Percentiles rank a stretch among this genome's conserved stretches.
Evolutionary conservation across 2,329 filamentous ascomycete genomes (phyloP).

Genomic region (Curvularia lunata): DNA sequence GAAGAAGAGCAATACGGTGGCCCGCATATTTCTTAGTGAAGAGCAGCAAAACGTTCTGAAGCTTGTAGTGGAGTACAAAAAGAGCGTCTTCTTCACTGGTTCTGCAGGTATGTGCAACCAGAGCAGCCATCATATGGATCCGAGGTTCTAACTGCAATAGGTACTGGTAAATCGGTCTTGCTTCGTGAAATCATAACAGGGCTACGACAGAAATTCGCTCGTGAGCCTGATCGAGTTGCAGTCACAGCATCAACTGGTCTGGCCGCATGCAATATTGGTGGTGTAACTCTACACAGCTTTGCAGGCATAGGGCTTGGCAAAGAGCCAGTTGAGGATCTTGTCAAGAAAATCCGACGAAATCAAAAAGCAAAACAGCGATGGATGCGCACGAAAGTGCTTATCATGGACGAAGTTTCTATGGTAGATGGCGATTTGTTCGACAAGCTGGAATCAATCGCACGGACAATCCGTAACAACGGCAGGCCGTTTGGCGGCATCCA

Average conservation of each 20-base stretch:
- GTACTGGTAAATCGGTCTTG: conserved; percentile 94
- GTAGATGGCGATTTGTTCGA: conserved; percentile 97
- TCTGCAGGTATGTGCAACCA: conserved; percentile 68
- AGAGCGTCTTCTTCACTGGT: conserved; percentile 97
- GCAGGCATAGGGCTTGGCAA: conserved; percentile 94
- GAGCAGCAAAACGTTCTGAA: conserved; percentile 87
- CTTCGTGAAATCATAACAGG: conserved; percentile 89
- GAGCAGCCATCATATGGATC: background rate
- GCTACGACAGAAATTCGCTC: conserved; percentile 75
- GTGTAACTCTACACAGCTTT: conserved; percentile 95
- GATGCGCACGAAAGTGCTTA: conserved; percentile 83
- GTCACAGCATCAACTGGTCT: conserved; percentile 96
- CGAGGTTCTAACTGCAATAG: conserved; percentile 33
- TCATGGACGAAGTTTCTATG: conserved; percentile 98
- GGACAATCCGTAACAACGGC: conserved; percentile 85
- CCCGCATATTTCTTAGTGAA: conserved; percentile 74
- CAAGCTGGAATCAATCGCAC: conserved; percentile 88
- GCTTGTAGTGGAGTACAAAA: conserved; percentile 77
- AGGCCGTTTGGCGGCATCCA: conserved; percentile 96
- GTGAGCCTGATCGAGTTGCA: conserved; percentile 83
- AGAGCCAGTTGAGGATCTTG: conserved; percentile 76
- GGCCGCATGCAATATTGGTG: conserved; percentile 95
- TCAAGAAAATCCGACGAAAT: conserved; percentile 91
- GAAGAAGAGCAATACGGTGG: conserved; percentile 54
- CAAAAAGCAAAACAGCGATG: conserved; percentile 87